A percentile compares a stretch with the other conserved stretches of the same genome.
These are phyloP conservation scores for Mollisia scopiformis DNA, from an alignment of 2,329 filamentous ascomycete species.

Conservation along the genomic window DNA sequence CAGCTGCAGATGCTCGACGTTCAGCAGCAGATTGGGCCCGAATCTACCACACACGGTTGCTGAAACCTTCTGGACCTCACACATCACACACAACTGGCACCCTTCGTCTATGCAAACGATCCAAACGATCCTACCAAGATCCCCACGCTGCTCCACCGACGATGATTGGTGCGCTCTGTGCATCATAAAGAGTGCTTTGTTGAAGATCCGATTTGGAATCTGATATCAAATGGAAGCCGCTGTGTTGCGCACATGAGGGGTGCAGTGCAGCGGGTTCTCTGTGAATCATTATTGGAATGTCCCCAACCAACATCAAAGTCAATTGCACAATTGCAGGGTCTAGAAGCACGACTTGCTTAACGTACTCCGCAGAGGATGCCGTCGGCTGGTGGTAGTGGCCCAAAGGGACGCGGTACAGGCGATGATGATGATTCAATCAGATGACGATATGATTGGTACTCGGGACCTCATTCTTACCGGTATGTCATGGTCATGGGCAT, in stretches of 20 bases:
- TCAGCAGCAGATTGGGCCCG: background rate
- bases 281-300: background rate
- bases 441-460: background rate
- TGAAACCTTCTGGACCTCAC: conserved; percentile 17
- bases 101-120: conserved; percentile 11
- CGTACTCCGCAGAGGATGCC: too few relatives aligned
- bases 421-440: background rate
- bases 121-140: conserved; percentile 15
- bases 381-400: too few relatives aligned
- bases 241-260: background rate
- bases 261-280: background rate
- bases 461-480: background rate
- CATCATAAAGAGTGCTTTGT: background rate
- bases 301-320: background rate
- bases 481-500: too few relatives aligned
- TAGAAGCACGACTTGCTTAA: too few relatives aligned
- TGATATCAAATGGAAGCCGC: background rate
- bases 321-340: background rate
- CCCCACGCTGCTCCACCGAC: background rate
- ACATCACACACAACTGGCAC: background rate
- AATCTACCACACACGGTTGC: conserved; percentile 1
- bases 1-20: background rate
- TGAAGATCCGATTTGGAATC: background rate
- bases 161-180: conserved; percentile 1
- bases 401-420: too few relatives aligned